Evolutionary conservation across 1,284 basidiomycete genomes (phyloP), one percentile per base, ranked within the genome.

Genomic region (Porogramme epimiltina): DNA sequence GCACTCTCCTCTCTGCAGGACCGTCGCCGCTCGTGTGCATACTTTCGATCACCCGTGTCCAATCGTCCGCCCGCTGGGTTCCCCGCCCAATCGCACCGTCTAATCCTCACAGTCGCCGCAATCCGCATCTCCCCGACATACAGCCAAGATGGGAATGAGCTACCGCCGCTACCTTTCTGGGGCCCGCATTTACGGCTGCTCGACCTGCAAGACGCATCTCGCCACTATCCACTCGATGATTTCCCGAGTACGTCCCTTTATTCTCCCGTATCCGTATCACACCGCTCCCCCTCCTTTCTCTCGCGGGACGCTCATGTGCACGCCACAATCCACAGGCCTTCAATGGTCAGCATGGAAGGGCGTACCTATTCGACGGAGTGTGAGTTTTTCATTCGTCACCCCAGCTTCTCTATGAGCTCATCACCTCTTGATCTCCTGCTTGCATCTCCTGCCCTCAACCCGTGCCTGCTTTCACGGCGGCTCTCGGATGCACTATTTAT

Each of bases 291-390:
- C 34, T 37, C 34, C 34, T 18, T 37, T 37, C 34, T 18, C 53
- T 33, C 37, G 24, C 22, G 24, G 44, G 36, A 51, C 41, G 47
- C 52, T 56, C 49, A 59, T 34, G 19, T n/a, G n/a, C 10, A 34
- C 31, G n/a, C 18, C 48, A 37, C 50, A 45, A 42, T 41, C 49
- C 45, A 4, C 68, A 95, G 92, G 88, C 90, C 42, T 95, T 94
- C 78, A 93, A 89, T 62, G 95, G 96, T 15, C 94, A 97, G 71
- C 93, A 98, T 68, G 96, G 96, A 22, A 80, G 91, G 48, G 96
- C 96, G 18, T 95, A 95, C 69, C 85, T 98, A 51, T 94, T 98
- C 64, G 90, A 94, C 47, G 82, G 80, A 62, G 95, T 96, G 93
- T 94, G 71, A 80, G 91, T 76, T 20, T 22, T 13, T 33, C 23